These are phyloP conservation scores for Oropetium thomaeum DNA, from an alignment of 176 grass and related monocot genomes.

Conservation along the genomic window DNA sequence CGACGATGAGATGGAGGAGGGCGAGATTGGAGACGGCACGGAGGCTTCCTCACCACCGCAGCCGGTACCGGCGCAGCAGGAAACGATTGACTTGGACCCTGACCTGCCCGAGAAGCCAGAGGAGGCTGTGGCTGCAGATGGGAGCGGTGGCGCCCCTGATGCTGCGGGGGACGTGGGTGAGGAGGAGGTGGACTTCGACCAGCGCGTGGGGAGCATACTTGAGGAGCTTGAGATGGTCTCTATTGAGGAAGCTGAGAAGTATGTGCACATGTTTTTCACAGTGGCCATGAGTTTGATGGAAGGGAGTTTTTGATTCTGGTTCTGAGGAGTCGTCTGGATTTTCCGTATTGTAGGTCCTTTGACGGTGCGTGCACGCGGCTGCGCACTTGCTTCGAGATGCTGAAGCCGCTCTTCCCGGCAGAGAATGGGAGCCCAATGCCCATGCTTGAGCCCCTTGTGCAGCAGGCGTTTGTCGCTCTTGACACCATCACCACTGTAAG, in stretches of 20 bases:
- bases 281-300: neutral
- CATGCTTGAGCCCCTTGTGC: conserved; percentile 70
- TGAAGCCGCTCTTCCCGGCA: conserved; percentile 73
- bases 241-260: conserved; percentile 90
- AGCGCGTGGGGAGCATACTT: conserved; percentile 67
- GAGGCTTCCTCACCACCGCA: neutral
- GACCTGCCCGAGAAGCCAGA: conserved; percentile 55
- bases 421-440: conserved; percentile 63
- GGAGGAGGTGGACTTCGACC: conserved; percentile 70
- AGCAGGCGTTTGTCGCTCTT: conserved; percentile 68
- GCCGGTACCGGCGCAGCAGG: neutral
- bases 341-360: conserved; percentile 71
- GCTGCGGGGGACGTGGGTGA: conserved; percentile 23
- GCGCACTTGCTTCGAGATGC: conserved; percentile 63
- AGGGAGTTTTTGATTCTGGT: neutral
- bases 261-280: conserved; percentile 32
- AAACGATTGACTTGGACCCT: conserved; percentile 58
- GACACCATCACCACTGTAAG: conserved; percentile 66
- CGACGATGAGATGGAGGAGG: conserved; percentile 73
- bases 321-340: conserved; percentile 20
- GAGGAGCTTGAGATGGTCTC: conserved; percentile 92
- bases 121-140: conserved; percentile 30
- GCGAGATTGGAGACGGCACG: conserved; percentile 74
- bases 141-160: neutral
- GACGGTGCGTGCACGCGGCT: conserved; percentile 61